phyloP scores from a whole-genome alignment of 2,329 filamentous ascomycete species.

The Trichoderma sp. region DNA sequence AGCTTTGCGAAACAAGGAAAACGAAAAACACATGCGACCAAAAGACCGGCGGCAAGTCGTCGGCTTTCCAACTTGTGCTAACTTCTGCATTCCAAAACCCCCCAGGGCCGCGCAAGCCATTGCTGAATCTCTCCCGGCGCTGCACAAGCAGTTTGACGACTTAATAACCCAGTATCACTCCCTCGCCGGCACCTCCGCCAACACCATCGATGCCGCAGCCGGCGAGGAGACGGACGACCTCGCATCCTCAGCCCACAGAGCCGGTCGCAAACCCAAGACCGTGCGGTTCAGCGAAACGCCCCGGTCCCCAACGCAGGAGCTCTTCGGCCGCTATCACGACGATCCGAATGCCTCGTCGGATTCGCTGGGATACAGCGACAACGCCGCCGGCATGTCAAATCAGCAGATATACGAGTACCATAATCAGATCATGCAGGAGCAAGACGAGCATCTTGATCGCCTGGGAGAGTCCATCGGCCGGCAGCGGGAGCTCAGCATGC shows the following conservation, averaged over 20 bases:
- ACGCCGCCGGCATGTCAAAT: conserved; percentile 68
- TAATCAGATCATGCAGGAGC: conserved; percentile 75
- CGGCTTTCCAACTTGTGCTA: not conserved
- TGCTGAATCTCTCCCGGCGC: conserved; percentile 64
- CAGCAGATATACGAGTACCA: conserved; percentile 87
- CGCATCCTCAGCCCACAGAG: not conserved
- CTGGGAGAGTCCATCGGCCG: conserved; percentile 84
- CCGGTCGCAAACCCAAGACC: conserved; percentile 60
- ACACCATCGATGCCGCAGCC: conserved; percentile 32
- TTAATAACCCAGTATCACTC: conserved; percentile 80
- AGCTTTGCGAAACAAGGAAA: no score
- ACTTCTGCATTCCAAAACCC: conserved; percentile 5
- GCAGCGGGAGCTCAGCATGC: conserved; percentile 89
- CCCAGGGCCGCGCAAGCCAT: conserved; percentile 53
- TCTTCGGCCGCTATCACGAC: conserved; percentile 67
- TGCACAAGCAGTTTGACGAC: conserved; percentile 75
- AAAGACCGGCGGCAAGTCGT: no score
- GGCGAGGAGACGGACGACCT: conserved; percentile 6
- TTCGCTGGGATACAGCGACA: conserved; percentile 54
- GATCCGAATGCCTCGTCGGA: conserved; percentile 59
- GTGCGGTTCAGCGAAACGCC: conserved; percentile 81
- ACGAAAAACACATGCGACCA: no score
- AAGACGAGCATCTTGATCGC: conserved; percentile 89
- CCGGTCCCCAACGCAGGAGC: conserved; percentile 43
- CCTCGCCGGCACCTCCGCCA: conserved; percentile 53